phyloP scores from a whole-genome alignment of 202 grass and related monocot species.

The Carex arenaria region DNA sequence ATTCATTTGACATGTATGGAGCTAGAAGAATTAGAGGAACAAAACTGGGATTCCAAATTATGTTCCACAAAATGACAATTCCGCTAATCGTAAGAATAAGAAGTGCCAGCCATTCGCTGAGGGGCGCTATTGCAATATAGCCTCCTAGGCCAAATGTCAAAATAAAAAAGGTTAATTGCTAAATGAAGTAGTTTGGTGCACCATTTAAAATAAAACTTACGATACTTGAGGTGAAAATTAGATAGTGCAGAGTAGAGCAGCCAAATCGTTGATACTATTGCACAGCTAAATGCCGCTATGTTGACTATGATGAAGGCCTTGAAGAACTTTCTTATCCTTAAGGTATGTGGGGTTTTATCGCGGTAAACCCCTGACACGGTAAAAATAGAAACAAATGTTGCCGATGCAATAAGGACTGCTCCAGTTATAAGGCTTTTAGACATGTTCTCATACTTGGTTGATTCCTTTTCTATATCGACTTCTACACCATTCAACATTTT shows the following conservation, averaged over 20 bases:
- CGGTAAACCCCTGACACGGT: constrained; percentile 44
- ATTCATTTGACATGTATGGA: background rate
- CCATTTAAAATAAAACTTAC: constrained; percentile 33
- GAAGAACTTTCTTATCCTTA: constrained; percentile 47
- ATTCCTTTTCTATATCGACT: constrained; percentile 10
- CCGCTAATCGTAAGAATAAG: background rate
- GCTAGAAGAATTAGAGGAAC: background rate
- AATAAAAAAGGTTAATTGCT: background rate
- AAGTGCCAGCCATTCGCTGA: background rate
- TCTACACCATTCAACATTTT: background rate
- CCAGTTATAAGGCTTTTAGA: constrained; percentile 49
- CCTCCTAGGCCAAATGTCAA: background rate
- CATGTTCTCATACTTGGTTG: constrained; percentile 53
- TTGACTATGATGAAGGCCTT: constrained; percentile 58
- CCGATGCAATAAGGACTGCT: constrained; percentile 54
- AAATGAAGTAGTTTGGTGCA: background rate
- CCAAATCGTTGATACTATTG: constrained; percentile 50
- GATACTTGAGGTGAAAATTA: constrained; percentile 33
- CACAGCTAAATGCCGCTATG: constrained; percentile 50
- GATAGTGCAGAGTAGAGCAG: constrained; percentile 40
- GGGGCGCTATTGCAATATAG: background rate
- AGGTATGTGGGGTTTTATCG: constrained; percentile 37
- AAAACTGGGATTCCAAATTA: background rate
- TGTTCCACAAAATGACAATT: background rate
- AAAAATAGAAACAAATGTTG: constrained; percentile 55